Evolutionary conservation across 2,329 filamentous ascomycete genomes (phyloP).

Genomic region (Calonectria ilicicola): DNA sequence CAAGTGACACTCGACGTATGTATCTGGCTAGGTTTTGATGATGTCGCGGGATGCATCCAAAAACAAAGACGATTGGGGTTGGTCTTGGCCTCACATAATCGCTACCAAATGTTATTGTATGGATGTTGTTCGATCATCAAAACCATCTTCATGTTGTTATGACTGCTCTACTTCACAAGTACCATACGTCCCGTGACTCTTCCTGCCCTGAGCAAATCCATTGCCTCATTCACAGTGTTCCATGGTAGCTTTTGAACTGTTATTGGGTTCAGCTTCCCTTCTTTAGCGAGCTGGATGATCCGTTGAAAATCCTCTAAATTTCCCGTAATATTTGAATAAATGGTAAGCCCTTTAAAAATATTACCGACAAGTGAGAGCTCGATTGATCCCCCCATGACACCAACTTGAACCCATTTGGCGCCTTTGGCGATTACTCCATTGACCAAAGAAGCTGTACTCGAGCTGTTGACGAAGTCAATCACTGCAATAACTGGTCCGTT

Average conservation of each 20-base stretch:
- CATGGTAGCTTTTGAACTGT: constrained; percentile 17
- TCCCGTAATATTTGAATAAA: constrained; percentile 27
- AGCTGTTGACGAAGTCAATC: constrained; percentile 25
- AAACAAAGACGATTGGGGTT: no score
- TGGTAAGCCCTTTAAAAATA: constrained; percentile 26
- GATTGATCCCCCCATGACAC: constrained; percentile 27
- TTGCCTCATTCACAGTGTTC: constrained; percentile 25
- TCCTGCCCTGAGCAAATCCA: constrained; percentile 21
- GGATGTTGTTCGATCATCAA: no score
- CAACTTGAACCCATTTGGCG: constrained; percentile 28
- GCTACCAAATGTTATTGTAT: no score
- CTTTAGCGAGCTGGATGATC: constrained; percentile 17
- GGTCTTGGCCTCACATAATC: no score
- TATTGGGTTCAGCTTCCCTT: constrained; percentile 15
- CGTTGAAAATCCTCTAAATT: constrained; percentile 13
- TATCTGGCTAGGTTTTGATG: no score
- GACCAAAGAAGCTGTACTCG: constrained; percentile 11
- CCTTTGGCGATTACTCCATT: constrained; percentile 15
- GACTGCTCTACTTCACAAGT: not conserved
- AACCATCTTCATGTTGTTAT: no score
- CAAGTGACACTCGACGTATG: no score
- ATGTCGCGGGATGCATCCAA: no score
- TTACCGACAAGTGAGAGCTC: constrained; percentile 25
- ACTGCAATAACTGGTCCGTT: constrained; percentile 23
- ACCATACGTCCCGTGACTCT: constrained; percentile 18